These are phyloP conservation scores for Golubevia pallescens DNA, from an alignment of 1,284 basidiomycete genomes.

Conservation along the genomic window DNA sequence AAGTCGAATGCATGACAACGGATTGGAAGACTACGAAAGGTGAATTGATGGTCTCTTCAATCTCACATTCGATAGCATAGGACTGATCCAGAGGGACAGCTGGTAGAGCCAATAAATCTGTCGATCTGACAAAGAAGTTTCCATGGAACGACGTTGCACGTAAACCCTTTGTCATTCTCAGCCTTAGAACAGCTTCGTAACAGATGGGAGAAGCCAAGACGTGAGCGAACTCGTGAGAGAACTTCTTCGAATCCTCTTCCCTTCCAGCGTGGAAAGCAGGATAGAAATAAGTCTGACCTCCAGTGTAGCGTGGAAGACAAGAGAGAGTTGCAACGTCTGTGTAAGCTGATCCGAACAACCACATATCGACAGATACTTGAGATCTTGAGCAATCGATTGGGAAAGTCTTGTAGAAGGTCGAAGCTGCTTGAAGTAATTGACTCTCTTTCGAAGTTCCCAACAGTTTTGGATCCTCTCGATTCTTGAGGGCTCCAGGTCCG, in stretches of 20 bases:
- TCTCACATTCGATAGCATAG: constrained; percentile 64
- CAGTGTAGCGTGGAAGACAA: constrained; percentile 62
- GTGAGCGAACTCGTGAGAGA: constrained; percentile 54
- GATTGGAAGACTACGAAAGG: constrained; percentile 63
- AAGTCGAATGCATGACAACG: constrained; percentile 62
- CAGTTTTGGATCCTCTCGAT: constrained; percentile 60
- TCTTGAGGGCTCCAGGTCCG: constrained; percentile 61
- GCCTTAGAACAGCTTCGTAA: constrained; percentile 60
- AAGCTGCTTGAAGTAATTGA: constrained; percentile 50
- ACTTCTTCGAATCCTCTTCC: constrained; percentile 53
- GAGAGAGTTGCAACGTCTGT: constrained; percentile 60
- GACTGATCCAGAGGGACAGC: constrained; percentile 61
- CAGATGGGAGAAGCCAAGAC: constrained; percentile 59
- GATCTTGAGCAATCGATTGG: constrained; percentile 63
- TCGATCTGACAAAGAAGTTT: constrained; percentile 65
- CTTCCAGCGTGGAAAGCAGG: constrained; percentile 55
- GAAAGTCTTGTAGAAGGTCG: constrained; percentile 64
- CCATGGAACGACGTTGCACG: constrained; percentile 62
- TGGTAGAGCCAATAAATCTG: constrained; percentile 60
- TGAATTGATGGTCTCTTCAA: constrained; percentile 60
- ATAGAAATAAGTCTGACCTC: constrained; percentile 64
- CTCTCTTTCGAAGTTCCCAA: constrained; percentile 61
- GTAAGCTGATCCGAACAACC: constrained; percentile 55
- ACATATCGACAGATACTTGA: constrained; percentile 64
- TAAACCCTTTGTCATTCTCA: constrained; percentile 60